A percentile compares a stretch with the other conserved stretches of the same genome.
These are phyloP conservation scores for Aspergillus olivimuriae DNA, from an alignment of 495 filamentous ascomycete genomes.

Conservation along the genomic window DNA sequence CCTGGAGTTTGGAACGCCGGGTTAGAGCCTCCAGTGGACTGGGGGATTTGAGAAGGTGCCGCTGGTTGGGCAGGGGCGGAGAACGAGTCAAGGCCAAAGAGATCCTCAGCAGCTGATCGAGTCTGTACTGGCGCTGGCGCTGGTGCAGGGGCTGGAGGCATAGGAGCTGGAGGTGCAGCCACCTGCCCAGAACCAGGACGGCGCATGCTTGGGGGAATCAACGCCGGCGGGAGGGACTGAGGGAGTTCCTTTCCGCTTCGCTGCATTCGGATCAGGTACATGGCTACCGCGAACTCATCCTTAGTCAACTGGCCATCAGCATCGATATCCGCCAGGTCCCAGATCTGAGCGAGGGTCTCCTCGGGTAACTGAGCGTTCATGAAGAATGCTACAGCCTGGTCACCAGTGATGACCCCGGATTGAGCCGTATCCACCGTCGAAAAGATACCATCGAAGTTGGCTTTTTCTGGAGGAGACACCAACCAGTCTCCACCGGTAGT, in stretches of 20 bases:
- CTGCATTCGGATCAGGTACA: slow-evolving; percentile 92
- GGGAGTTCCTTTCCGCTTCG: slow-evolving; percentile 69
- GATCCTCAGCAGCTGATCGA: slow-evolving; percentile 79
- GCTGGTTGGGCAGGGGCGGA: slow-evolving; percentile 38
- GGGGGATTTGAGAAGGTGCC: slow-evolving; percentile 53
- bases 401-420: slow-evolving; percentile 78
- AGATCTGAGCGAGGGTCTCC: slow-evolving; percentile 89
- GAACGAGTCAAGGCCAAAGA: slow-evolving; percentile 75
- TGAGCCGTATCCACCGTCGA: slow-evolving; percentile 71
- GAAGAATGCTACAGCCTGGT: slow-evolving; percentile 94
- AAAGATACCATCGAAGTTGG: slow-evolving; percentile 78
- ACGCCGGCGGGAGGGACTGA: slow-evolving; percentile 63
- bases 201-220: slow-evolving; percentile 88
- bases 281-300: slow-evolving; percentile 95
- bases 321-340: slow-evolving; percentile 94
- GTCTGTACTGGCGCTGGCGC: slow-evolving; percentile 17
- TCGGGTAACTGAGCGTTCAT: slow-evolving; percentile 85
- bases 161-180: slow-evolving; percentile 11
- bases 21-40: slow-evolving; percentile 66
- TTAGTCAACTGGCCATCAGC: slow-evolving; percentile 76
- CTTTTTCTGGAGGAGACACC: slow-evolving; percentile 75
- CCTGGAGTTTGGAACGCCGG: slow-evolving; percentile 32
- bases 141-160: slow-evolving; percentile 50
- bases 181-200: slow-evolving; percentile 46
- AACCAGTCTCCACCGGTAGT: slow-evolving; percentile 72